Conservation (phyloP, 2,329 filamentous ascomycete species). For the Fusarium pilosicola region DNA sequence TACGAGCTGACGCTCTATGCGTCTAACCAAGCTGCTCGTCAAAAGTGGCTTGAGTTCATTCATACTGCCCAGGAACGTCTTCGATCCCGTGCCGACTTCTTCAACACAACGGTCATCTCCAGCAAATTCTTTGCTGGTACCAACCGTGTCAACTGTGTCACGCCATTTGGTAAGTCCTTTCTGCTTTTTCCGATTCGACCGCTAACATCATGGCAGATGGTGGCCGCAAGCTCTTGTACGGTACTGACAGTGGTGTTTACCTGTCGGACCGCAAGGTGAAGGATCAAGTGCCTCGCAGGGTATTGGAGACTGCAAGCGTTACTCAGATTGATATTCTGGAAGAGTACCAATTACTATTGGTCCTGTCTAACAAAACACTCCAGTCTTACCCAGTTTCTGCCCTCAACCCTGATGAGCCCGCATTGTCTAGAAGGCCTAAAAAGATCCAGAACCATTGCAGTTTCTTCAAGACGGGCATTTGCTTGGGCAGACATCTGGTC, state of each 20-base stretch:
- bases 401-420: conserved; percentile 83
- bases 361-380: conserved; percentile 92
- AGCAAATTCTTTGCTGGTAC: conserved; percentile 68
- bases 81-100: conserved; percentile 88
- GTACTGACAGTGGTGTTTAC: conserved; percentile 94
- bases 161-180: conserved; percentile 78
- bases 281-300: conserved; percentile 81
- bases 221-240: conserved; percentile 91
- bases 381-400: conserved; percentile 90
- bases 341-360: conserved; percentile 90
- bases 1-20: conserved; percentile 93
- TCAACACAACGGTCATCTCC: conserved; percentile 75
- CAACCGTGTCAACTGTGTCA: conserved; percentile 93
- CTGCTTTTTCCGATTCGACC: conserved; percentile 4
- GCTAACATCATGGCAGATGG: conserved; percentile 70
- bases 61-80: conserved; percentile 89
- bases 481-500: conserved; percentile 90
- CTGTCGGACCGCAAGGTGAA: conserved; percentile 90
- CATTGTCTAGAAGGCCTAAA: conserved; percentile 85
- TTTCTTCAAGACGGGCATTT: conserved; percentile 98
- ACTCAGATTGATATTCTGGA: conserved; percentile 97
- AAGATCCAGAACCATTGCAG: conserved; percentile 98
- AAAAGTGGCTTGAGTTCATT: conserved; percentile 98
- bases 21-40: conserved; percentile 82
- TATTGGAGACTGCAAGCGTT: conserved; percentile 86